These are phyloP conservation scores for Harringtonia lauricola DNA, from an alignment of 2,329 filamentous ascomycete species.

Conservation along the genomic window DNA sequence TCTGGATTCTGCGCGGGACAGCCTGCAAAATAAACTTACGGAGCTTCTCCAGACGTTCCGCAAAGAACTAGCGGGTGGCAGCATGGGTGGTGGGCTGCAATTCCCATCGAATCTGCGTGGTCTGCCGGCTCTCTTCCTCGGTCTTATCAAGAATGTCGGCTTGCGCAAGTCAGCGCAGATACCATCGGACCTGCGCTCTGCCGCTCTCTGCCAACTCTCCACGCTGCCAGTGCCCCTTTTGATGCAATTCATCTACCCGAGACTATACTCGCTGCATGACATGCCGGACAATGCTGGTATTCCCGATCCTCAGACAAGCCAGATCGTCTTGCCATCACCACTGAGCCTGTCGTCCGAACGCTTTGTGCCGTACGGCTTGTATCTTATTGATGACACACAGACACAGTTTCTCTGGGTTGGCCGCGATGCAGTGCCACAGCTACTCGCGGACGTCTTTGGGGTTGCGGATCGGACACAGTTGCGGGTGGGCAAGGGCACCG, in stretches of 20 bases:
- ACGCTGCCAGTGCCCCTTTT: constrained; percentile 82
- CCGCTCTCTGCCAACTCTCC: constrained; percentile 85
- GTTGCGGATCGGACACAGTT: constrained; percentile 72
- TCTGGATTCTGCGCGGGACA: constrained; percentile 82
- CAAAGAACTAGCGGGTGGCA: constrained; percentile 91
- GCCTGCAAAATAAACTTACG: constrained; percentile 80
- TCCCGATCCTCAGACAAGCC: constrained; percentile 74
- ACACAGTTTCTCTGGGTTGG: constrained; percentile 98
- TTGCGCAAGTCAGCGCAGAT: constrained; percentile 89
- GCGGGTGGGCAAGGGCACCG: constrained; percentile 78
- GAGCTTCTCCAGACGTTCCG: constrained; percentile 92
- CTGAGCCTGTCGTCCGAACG: constrained; percentile 81
- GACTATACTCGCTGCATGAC: constrained; percentile 80
- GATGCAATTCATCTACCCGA: constrained; percentile 85
- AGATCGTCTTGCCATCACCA: constrained; percentile 77
- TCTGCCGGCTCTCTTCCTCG: constrained; percentile 82
- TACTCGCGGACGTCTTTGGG: constrained; percentile 84
- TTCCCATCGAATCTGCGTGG: constrained; percentile 88
- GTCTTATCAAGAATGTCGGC: constrained; percentile 91
- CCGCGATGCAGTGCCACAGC: constrained; percentile 80
- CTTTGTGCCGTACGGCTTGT: constrained; percentile 80
- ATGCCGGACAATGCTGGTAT: constrained; percentile 92
- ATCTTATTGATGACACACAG: constrained; percentile 93
- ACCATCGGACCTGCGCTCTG: constrained; percentile 84
- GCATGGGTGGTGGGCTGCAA: constrained; percentile 88